Base-by-base conservation (phyloP, 202 grass and related monocot genomes). In the Alloteropsis angusta region DNA sequence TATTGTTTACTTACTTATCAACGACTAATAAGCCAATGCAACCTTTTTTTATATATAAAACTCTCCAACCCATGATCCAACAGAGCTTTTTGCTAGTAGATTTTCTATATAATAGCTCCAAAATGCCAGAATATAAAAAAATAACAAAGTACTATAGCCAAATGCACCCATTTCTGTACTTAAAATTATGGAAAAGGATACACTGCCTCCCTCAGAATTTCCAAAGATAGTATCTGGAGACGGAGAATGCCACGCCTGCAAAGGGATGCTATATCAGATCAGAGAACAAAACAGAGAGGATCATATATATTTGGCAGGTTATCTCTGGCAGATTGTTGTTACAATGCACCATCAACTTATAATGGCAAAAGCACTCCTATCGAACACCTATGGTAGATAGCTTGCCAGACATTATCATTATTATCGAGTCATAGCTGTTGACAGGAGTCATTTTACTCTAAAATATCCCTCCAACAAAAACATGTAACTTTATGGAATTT, bases 141-240 rank as follows among this genome's bases (percentile, higher is more conserved):
- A 18, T 28, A 54, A 68, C 57, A 42, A 56, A 59, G 23, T 50
- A 53, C 1, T 62, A 68, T 28, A 69, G 54, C 15, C 13, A 71
- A 61, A 65, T 76, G 22, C 26, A 71, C 47, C 57, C 55, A 38
- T 70, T 60, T 68, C 32, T 55, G 32, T 63, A 76, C 11, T 75
- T 43, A 47, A 79, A 45, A 58, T 26, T 9, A 70, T 81, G 41
- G 18, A 84, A 85, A 11, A 89, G 89, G 94, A 98, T 98, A 98
- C 95, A 83, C 78, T 17, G 95, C 93, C 63, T 98, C 95, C 87
- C 89, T 86, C 59, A 98, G 65, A 65, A 98, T 91, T 95, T 95
- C 95, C 89, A 98, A 83, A 68, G 87, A 98, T 54, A 98, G 81
- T 85, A 87, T 88, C 88, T 98, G 95, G 43, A 98, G 92, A 57